Evolutionary conservation across 495 filamentous ascomycete species (phyloP).

Genomic region (Talaromyces wortmannii): DNA sequence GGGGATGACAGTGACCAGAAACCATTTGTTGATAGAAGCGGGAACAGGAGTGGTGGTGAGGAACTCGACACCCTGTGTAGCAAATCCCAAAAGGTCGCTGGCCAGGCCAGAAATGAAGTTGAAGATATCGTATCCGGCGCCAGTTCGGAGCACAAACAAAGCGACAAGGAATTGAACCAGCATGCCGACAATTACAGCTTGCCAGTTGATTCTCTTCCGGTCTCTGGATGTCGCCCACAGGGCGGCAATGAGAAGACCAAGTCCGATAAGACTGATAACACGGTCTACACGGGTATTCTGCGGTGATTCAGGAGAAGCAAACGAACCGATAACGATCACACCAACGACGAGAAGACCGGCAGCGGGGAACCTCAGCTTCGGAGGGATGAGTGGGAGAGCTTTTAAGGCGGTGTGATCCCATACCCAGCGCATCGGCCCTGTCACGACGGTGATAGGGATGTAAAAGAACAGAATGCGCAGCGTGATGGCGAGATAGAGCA

Average conservation of each 20-base stretch:
- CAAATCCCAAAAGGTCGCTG: slow-evolving; percentile 62
- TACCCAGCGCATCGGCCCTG: slow-evolving; percentile 54
- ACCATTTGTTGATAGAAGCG: slow-evolving; percentile 41
- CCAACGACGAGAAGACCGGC: slow-evolving; percentile 54
- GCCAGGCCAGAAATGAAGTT: slow-evolving; percentile 72
- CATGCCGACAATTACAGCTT: slow-evolving; percentile 87
- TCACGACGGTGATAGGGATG: slow-evolving; percentile 58
- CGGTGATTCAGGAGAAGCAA: slow-evolving; percentile 58
- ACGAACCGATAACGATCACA: slow-evolving; percentile 68
- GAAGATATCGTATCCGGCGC: slow-evolving; percentile 79
- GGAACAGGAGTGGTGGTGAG: slow-evolving; percentile 48
- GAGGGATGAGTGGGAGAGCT: slow-evolving; percentile 49
- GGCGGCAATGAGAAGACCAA: slow-evolving; percentile 60
- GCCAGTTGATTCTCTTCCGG: slow-evolving; percentile 50
- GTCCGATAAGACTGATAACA: slow-evolving; percentile 72
- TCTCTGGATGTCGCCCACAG: slow-evolving; percentile 67
- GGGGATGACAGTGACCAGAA: slow-evolving; percentile 66
- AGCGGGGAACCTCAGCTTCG: slow-evolving; percentile 50
- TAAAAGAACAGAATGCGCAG: slow-evolving; percentile 69
- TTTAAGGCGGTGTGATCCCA: slow-evolving; percentile 58
- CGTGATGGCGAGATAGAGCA: slow-evolving; percentile 69
- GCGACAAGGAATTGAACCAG: slow-evolving; percentile 81
- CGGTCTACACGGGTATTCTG: slow-evolving; percentile 77
- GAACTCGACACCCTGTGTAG: slow-evolving; percentile 61
- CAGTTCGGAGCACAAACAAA: slow-evolving; percentile 76